Base-by-base conservation (phyloP, 2,329 filamentous ascomycete species). In the Penicillium sp. region DNA sequence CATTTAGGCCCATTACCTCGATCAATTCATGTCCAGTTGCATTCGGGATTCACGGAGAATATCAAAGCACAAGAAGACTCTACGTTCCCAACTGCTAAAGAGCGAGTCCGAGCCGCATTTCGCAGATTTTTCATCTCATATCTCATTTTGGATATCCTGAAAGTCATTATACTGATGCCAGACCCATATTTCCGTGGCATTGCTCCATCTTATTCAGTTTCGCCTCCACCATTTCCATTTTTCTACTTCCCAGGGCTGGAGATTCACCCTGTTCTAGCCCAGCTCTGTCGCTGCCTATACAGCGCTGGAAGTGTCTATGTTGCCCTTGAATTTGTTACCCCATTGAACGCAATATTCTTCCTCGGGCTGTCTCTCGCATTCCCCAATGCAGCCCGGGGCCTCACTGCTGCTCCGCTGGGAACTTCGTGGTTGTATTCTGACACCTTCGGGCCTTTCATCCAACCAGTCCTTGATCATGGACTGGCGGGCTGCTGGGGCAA, bases 401-500 rank as follows among this genome's bases (percentile, higher is more conserved):
- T 82, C 29, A 75, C 82, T 4, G 80, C 86, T 55, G 87, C 88
- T 14, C 78, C 84, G 0, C 76, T 85, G 8, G 80, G 79, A 44
- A 82, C 83, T 64, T 65, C 82, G 2, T 88, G 83, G 83, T 76
- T 86, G 57, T 88, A 88, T 64, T 77, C 82, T 0, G 77, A 81
- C n/a, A 71, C 74, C 11, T 88, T 82, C 72, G 84, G 84, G 0
- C 67, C 75, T 2, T 79, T 80, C 58, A 38, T 70, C 29, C 43
- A 54, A 16, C 60, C 70, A 0, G 51, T 75, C 5, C 51, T 75
- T 10, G 83, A 91, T 57, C 79, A 84, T 54, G 92, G 93, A 0
- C 77, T 97, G 2, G 81, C 83, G 1, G 92, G 92, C 1, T 88
- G 88, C 74, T 97, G 93, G 93, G 87, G 89, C 42, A 80, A 79